These are phyloP conservation scores for Mycena leptocephala DNA, from an alignment of 768 basidiomycete genomes.

Conservation along the genomic window DNA sequence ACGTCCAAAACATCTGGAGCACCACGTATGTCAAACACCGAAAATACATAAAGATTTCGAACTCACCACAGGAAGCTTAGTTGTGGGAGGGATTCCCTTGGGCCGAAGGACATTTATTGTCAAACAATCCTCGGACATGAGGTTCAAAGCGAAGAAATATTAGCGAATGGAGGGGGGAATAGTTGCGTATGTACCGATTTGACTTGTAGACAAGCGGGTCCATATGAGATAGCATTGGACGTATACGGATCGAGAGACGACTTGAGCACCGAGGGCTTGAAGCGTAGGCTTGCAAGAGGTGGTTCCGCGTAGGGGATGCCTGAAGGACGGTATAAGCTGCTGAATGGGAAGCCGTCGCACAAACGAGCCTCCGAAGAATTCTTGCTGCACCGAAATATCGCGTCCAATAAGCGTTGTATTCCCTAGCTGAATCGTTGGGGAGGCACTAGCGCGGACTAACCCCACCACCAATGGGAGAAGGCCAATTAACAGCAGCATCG, in stretches of 20 bases:
- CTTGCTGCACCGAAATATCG: not conserved
- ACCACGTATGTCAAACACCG: too few relatives aligned
- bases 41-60: too few relatives aligned
- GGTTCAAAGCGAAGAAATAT: not conserved
- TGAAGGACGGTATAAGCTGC: not conserved
- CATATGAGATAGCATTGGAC: not conserved
- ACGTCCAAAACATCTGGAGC: not conserved
- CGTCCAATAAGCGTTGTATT: not conserved
- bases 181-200: not conserved
- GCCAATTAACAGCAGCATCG: not conserved
- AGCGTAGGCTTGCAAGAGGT: not conserved
- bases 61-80: constrained; percentile 7
- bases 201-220: not conserved
- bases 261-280: not conserved
- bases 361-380: not conserved
- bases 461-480: not conserved
- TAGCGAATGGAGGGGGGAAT: not conserved
- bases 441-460: not conserved
- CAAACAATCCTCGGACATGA: constrained; percentile 20
- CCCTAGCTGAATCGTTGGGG: not conserved
- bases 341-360: not conserved
- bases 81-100: not conserved
- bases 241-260: not conserved
- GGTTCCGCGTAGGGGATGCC: not conserved
- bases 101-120: constrained; percentile 8